A percentile compares a stretch with the other conserved stretches of the same genome.
Evolutionary conservation across 805 yeast genomes (phyloP).

Genomic region (Schwanniomyces yamadae): DNA sequence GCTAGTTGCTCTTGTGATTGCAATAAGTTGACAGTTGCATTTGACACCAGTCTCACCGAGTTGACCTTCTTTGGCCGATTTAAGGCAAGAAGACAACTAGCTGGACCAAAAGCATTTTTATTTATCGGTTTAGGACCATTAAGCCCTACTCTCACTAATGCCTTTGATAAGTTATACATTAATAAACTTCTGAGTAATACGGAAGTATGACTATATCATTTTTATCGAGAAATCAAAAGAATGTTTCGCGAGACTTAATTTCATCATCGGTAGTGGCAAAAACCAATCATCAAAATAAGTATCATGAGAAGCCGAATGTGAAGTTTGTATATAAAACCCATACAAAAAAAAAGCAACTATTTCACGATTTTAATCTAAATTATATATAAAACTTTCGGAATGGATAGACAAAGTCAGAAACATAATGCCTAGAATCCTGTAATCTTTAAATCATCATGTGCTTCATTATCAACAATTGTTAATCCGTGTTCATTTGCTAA

Average conservation of each 20-base stretch:
- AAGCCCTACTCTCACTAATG: slow-evolving; percentile 5
- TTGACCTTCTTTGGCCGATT: slow-evolving; percentile 1
- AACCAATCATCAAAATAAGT: slow-evolving; percentile 1
- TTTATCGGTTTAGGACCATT: too few relatives aligned
- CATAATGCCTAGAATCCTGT: slow-evolving; percentile 18
- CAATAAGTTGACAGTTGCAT: slow-evolving; percentile 27
- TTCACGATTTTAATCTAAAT: neutral
- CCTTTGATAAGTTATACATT: slow-evolving; percentile 8
- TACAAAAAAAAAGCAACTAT: too few relatives aligned
- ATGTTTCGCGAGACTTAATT: slow-evolving; percentile 2
- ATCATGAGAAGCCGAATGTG: neutral
- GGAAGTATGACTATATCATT: neutral
- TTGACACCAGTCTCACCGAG: slow-evolving; percentile 18
- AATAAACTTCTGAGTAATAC: neutral
- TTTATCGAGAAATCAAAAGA: slow-evolving; percentile 2
- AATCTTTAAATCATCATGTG: slow-evolving; percentile 35
- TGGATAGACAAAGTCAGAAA: neutral
- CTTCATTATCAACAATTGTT: slow-evolving; percentile 28
- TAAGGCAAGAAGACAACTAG: neutral
- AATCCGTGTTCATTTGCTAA: slow-evolving; percentile 46
- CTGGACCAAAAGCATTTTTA: too few relatives aligned
- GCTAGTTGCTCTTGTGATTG: slow-evolving; percentile 77
- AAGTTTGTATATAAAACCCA: too few relatives aligned
- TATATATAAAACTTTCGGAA: neutral
- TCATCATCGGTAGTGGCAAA: slow-evolving; percentile 2